Conservation (phyloP, 495 filamentous ascomycete genomes). For the Penicillium manginii region DNA sequence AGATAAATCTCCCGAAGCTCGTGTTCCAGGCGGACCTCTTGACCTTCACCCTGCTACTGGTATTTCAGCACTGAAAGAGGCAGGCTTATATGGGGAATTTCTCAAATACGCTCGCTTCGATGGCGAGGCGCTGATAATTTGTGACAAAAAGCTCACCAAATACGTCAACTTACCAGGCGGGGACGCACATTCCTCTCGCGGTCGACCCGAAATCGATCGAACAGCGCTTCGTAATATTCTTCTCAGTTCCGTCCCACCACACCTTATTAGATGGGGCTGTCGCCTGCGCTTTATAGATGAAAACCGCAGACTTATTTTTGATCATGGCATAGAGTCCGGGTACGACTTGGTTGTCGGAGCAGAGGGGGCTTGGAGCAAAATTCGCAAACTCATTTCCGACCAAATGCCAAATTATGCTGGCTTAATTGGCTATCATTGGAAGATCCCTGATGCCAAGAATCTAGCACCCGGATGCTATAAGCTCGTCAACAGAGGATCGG, state of each 20-base stretch:
- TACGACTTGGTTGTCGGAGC: conserved; percentile 60
- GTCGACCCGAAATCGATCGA: conserved; percentile 39
- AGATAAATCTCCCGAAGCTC: conserved; percentile 35
- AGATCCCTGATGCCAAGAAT: conserved; percentile 21
- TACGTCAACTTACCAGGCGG: conserved; percentile 14
- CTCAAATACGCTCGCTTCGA: conserved; percentile 48
- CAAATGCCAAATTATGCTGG: conserved; percentile 55
- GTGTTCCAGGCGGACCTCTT: conserved; percentile 56
- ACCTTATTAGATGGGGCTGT: conserved; percentile 30
- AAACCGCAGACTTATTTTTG: conserved; percentile 24
- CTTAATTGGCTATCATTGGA: conserved; percentile 26
- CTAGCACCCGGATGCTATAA: conserved; percentile 15
- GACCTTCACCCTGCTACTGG: conserved; percentile 59
- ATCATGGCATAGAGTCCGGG: conserved; percentile 18
- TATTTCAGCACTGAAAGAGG: conserved; percentile 51
- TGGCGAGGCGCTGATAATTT: conserved; percentile 35
- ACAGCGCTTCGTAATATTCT: conserved; percentile 30
- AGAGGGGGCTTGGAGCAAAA: conserved; percentile 63
- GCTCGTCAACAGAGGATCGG: conserved; percentile 17
- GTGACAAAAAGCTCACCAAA: conserved; percentile 23
- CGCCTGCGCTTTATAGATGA: conserved; percentile 25
- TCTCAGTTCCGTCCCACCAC: conserved; percentile 28
- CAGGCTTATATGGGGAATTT: conserved; percentile 54
- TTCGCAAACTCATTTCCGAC: conserved; percentile 49
- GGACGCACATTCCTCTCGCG: conserved; percentile 14